A percentile compares a stretch with the other conserved stretches of the same genome.
Evolutionary conservation across 1,284 basidiomycete genomes (phyloP).

Genomic region (Thelephora terrestris): DNA sequence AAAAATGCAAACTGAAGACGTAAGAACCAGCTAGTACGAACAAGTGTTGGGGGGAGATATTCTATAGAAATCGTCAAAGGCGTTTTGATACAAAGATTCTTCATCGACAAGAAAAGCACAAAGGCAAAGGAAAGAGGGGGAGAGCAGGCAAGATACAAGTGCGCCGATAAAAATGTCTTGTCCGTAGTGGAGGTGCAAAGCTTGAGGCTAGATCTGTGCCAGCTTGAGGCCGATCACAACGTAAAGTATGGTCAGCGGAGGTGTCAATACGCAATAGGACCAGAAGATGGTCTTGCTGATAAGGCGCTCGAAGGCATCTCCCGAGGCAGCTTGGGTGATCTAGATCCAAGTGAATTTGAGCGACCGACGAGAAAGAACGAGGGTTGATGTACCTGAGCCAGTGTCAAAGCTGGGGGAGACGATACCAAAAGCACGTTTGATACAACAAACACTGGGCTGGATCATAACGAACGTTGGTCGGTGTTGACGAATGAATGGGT

Average conservation of each 20-base stretch:
- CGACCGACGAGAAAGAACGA: background rate
- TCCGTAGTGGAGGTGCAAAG: too few relatives aligned
- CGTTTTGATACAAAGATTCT: too few relatives aligned
- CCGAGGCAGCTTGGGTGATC: conserved; percentile 82
- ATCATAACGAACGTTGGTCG: conserved; percentile 9
- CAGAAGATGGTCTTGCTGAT: conserved; percentile 79
- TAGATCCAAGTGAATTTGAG: conserved; percentile 24
- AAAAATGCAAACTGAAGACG: too few relatives aligned
- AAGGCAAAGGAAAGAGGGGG: too few relatives aligned
- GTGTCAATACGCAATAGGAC: conserved; percentile 75
- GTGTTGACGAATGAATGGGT: conserved; percentile 7
- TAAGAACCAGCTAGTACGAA: too few relatives aligned
- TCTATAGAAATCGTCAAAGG: too few relatives aligned
- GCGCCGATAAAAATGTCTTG: too few relatives aligned
- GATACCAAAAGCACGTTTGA: conserved; percentile 67
- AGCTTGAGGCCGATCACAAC: conserved; percentile 65
- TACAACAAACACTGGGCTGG: conserved; percentile 76
- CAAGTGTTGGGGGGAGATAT: too few relatives aligned
- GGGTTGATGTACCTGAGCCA: conserved; percentile 51
- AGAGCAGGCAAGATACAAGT: too few relatives aligned
- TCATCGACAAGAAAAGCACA: too few relatives aligned
- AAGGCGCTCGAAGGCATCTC: conserved; percentile 84
- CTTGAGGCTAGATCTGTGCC: conserved; percentile 30
- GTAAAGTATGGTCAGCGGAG: conserved; percentile 66
- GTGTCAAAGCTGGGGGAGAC: conserved; percentile 74